phyloP scores from a whole-genome alignment of 83 land plant species.

The Thuja plicata region DNA sequence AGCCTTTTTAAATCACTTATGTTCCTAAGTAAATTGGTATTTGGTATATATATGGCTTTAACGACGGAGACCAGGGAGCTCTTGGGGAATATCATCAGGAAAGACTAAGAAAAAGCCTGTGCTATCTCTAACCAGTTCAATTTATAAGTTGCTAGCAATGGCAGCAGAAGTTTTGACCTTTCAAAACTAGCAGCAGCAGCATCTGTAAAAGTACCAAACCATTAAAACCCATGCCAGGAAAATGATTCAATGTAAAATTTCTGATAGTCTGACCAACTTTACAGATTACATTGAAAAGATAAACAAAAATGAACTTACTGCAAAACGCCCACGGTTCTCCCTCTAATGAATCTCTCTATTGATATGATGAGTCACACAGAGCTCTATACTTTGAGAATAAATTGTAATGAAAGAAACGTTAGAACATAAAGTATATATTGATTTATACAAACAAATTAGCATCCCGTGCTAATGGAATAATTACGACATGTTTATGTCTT shows the following conservation, averaged over 20 bases:
- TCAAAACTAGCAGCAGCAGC: not conserved
- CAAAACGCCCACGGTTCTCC: not conserved
- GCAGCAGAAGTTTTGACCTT: not conserved
- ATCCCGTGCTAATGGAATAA: not conserved
- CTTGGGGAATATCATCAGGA: not conserved
- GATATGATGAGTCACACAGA: not conserved
- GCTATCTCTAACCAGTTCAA: not conserved
- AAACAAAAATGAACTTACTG: too few species aligned
- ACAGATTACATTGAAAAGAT: too few species aligned
- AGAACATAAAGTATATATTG: too few species aligned
- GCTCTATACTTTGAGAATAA: too few species aligned
- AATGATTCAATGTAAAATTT: too few species aligned
- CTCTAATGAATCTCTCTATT: too few species aligned
- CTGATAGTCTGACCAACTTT: not conserved
- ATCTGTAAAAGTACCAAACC: not conserved
- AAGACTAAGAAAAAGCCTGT: not conserved
- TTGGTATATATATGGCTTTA: not conserved
- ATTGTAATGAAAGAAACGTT: not conserved
- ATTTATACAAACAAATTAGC: not conserved
- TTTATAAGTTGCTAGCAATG: too few species aligned
- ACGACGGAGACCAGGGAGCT: not conserved
- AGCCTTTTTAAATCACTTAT: too few species aligned
- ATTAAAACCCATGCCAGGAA: not conserved
- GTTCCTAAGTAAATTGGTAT: not conserved
- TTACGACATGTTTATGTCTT: not conserved